These are phyloP conservation scores for Abortiporus biennis DNA, from an alignment of 1,284 basidiomycete species.

Conservation along the genomic window DNA sequence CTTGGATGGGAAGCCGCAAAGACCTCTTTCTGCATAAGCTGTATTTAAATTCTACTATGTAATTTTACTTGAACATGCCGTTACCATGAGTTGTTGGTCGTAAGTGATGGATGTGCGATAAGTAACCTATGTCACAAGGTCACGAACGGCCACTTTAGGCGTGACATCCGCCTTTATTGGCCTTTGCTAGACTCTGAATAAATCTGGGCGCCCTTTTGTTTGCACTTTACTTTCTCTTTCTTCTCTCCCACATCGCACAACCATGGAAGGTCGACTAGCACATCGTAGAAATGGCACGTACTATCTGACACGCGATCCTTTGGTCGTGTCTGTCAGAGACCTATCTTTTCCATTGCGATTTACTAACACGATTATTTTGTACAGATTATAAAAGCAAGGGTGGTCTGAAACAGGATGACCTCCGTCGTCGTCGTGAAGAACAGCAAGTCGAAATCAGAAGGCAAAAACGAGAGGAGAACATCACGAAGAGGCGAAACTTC, in stretches of 20 bases:
- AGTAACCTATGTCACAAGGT: not conserved
- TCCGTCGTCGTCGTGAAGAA: slow-evolving; percentile 91
- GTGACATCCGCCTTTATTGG: not conserved
- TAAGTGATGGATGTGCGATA: not conserved
- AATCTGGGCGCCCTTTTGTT: slow-evolving; percentile 15
- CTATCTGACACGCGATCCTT: slow-evolving; percentile 1
- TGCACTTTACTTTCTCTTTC: slow-evolving; percentile 12
- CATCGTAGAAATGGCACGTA: slow-evolving; percentile 57
- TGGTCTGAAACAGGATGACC: slow-evolving; percentile 78
- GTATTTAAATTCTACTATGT: not conserved
- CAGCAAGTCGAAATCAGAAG: slow-evolving; percentile 96
- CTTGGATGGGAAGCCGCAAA: slow-evolving; percentile 32
- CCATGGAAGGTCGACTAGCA: slow-evolving; percentile 27
- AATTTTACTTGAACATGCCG: not conserved
- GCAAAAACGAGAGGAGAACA: slow-evolving; percentile 95
- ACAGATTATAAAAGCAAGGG: slow-evolving; percentile 75
- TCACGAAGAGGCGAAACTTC: slow-evolving; percentile 93
- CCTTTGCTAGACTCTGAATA: not conserved
- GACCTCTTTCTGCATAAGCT: slow-evolving; percentile 12
- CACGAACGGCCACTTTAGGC: not conserved
- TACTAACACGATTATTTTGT: slow-evolving; percentile 20
- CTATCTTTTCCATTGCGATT: slow-evolving; percentile 4
- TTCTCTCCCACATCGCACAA: slow-evolving; percentile 18
- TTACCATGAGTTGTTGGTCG: not conserved
- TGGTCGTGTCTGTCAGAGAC: slow-evolving; percentile 2